phyloP scores from a whole-genome alignment of 1,284 basidiomycete genomes.

The Ustanciosporium gigantosporum region DNA sequence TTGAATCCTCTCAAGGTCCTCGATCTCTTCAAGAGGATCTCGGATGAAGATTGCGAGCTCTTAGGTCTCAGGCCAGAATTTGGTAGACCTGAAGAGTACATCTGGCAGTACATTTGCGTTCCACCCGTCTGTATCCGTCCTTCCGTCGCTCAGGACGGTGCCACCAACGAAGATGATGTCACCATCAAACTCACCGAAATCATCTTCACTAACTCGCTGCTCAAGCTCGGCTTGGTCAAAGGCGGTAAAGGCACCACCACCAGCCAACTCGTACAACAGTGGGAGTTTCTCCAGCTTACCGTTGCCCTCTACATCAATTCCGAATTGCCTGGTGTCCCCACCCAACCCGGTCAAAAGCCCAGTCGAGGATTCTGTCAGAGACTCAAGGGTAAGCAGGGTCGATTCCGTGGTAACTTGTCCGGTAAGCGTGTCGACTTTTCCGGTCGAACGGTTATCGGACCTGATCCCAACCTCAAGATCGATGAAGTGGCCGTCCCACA shows the following conservation, averaged over 20 bases:
- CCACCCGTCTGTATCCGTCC: constrained; percentile 97
- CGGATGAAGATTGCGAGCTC: constrained; percentile 91
- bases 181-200: constrained; percentile 98
- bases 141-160: constrained; percentile 88
- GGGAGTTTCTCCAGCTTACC: constrained; percentile 93
- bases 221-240: constrained; percentile 85
- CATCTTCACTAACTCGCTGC: constrained; percentile 89
- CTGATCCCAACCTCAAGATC: constrained; percentile 95
- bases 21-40: constrained; percentile 89
- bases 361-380: constrained; percentile 87
- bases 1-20: constrained; percentile 91
- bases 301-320: constrained; percentile 99
- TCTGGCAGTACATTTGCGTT: constrained; percentile 99
- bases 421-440: constrained; percentile 99
- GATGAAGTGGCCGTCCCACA: constrained; percentile 86
- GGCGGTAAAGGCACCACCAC: constrained; percentile 58
- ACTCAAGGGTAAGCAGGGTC: constrained; percentile 97
- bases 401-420: constrained; percentile 96
- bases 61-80: constrained; percentile 85
- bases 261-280: constrained; percentile 73
- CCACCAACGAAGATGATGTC: constrained; percentile 88
- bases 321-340: constrained; percentile 76
- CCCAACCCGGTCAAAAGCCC: constrained; percentile 55
- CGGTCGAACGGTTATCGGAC: constrained; percentile 96
- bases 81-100: constrained; percentile 93